Base-by-base conservation (phyloP, 495 filamentous ascomycete species). In the Penicillium psychrofluorescens region DNA sequence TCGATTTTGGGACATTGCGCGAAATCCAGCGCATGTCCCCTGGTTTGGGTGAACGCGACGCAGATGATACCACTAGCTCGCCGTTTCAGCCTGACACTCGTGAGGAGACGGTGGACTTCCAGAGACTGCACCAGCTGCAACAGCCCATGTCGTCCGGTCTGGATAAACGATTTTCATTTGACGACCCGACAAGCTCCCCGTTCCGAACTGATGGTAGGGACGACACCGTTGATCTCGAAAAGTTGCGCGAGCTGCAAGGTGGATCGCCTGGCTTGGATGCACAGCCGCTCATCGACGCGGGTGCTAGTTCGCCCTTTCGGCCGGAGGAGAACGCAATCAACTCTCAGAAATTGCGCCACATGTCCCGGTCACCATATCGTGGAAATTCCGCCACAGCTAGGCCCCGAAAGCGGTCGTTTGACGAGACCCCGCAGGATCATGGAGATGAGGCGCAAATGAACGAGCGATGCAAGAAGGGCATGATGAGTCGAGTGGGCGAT, bases 371-470 rank as follows among this genome's bases (percentile, higher is more conserved):
- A 9, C 42, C 46, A 40, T 41, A 48, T 1, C 36, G 45, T 15
- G 29, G 9, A 11, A 35, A 15, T 22, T 43, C 15, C 12, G 30
- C 33, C 36, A 35, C 50, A 9, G 43, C 51, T 29, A 67, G 63
- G 12, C 55, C 67, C 14, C 56, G 63, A 12, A 71, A 71, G 45
- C 55, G 67, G 11, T 67, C 65, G 7, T 71, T 58, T 36, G 67
- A 71, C 14, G 45, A 63, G n/a, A 61, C 59, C n/a, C 67, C 67
- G 6, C 46, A 59, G 35, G 56, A 62, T 30, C 42, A 48, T 5
- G 54, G 58, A 11, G 46, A 48, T 7, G 54, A 49, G 10, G 11
- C 38, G 12, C 35, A 61, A 27, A 27, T 28, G 12, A 54, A 59
- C 6, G 59, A 58, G 10, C 53, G 63, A 31, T 54, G 50, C 38